phyloP scores from a whole-genome alignment of 2,329 filamentous ascomycete species.

The Xylaria sp. region DNA sequence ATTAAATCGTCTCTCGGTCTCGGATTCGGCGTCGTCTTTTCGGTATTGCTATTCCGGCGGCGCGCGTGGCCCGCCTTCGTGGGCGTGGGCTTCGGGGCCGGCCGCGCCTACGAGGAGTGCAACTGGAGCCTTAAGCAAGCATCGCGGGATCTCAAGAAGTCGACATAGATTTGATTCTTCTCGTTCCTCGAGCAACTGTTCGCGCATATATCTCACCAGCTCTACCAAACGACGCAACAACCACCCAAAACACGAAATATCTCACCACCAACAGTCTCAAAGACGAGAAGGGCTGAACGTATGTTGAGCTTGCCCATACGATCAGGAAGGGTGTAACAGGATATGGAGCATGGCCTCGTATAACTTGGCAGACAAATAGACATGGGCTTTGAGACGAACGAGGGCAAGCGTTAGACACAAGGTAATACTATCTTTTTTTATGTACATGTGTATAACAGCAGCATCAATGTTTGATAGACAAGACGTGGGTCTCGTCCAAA shows the following conservation, averaged over 20 bases:
- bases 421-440: slow-evolving; percentile 26
- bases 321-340: slow-evolving; percentile 8
- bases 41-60: slow-evolving; percentile 96
- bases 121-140: slow-evolving; percentile 80
- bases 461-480: slow-evolving; percentile 36
- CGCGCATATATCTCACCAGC: slow-evolving; percentile 19
- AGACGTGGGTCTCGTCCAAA: slow-evolving; percentile 28
- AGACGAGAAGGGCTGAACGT: background rate
- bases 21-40: slow-evolving; percentile 98
- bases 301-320: background rate
- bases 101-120: slow-evolving; percentile 97
- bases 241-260: slow-evolving; percentile 20
- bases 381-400: slow-evolving; percentile 16
- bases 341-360: slow-evolving; percentile 23
- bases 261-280: background rate
- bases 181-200: background rate
- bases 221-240: slow-evolving; percentile 18
- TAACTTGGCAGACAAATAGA: slow-evolving; percentile 27
- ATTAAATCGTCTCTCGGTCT: slow-evolving; percentile 97
- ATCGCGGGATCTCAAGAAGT: slow-evolving; percentile 67
- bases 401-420: slow-evolving; percentile 31
- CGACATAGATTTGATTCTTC: slow-evolving; percentile 47
- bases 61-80: slow-evolving; percentile 97
- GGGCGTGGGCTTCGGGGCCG: slow-evolving; percentile 93
- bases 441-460: slow-evolving; percentile 41